Evolutionary conservation across 768 basidiomycete genomes (phyloP).

Genomic region (Gelatoporia subvermispora): DNA sequence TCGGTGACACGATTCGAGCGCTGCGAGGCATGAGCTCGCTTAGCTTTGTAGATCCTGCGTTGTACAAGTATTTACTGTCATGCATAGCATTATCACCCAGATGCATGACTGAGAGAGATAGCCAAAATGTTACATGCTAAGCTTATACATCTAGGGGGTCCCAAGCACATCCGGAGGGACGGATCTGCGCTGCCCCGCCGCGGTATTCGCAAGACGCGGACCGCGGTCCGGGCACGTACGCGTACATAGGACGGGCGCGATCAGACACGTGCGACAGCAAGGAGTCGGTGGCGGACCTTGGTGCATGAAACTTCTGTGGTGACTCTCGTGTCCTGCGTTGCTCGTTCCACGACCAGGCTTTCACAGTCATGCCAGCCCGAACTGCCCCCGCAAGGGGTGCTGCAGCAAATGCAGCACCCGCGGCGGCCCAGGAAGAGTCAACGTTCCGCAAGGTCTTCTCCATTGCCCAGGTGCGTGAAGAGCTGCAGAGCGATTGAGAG

Average conservation of each 20-base stretch:
- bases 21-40: neutral
- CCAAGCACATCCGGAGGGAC: too few species aligned
- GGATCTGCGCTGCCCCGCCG: too few species aligned
- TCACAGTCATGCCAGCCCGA: conserved; percentile 13
- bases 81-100: too few species aligned
- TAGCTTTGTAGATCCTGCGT: neutral
- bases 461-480: conserved; percentile 38
- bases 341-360: neutral
- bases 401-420: conserved; percentile 14
- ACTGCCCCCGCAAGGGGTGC: conserved; percentile 13
- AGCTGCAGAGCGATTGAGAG: neutral
- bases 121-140: too few species aligned
- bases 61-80: conserved; percentile 22
- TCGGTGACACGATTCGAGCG: conserved; percentile 1
- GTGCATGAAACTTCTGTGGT: neutral
- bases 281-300: too few species aligned
- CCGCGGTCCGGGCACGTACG: too few species aligned
- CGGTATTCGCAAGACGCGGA: too few species aligned
- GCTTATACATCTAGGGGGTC: too few species aligned
- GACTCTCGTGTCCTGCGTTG: neutral
- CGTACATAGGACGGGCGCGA: too few species aligned
- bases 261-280: too few species aligned
- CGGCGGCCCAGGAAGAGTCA: conserved; percentile 30
- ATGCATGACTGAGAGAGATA: too few species aligned
- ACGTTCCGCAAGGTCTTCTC: conserved; percentile 31